Percentiles rank a stretch among this genome's conserved stretches.
Conservation (phyloP, 345 rosid species). For the Citrus cavaleriei region DNA sequence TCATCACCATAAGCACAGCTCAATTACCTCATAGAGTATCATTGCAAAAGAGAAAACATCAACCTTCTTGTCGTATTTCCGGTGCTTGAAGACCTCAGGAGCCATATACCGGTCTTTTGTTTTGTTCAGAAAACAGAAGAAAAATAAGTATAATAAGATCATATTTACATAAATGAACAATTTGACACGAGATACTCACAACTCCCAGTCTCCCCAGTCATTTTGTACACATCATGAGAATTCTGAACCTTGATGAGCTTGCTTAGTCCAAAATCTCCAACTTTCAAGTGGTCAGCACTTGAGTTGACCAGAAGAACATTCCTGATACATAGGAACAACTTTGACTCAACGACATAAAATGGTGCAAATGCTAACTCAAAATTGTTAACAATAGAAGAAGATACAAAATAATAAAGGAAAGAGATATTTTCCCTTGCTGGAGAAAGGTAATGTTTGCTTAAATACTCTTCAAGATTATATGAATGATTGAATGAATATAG, state of each 20-base stretch:
- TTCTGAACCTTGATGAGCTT: constrained; percentile 96
- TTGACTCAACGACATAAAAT: neutral
- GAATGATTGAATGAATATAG: neutral
- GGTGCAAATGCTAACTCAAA: neutral
- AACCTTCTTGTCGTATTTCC: constrained; percentile 95
- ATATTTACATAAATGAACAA: constrained; percentile 1
- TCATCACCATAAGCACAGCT: constrained; percentile 5
- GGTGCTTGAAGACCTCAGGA: constrained; percentile 98
- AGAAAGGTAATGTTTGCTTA: neutral
- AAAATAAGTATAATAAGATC: constrained; percentile 22
- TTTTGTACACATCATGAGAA: constrained; percentile 95
- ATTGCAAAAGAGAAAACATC: constrained; percentile 98
- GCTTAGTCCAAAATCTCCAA: constrained; percentile 98
- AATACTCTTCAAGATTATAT: neutral
- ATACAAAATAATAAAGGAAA: neutral
- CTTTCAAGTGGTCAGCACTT: constrained; percentile 92
- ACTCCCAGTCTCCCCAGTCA: constrained; percentile 99
- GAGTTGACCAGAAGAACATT: constrained; percentile 96
- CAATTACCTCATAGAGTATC: constrained; percentile 88
- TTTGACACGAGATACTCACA: constrained; percentile 52
- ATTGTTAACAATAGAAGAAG: neutral
- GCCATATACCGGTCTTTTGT: constrained; percentile 96
- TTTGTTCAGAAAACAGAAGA: constrained; percentile 10
- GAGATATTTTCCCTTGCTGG: neutral
- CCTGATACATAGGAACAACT: constrained; percentile 34